Conservation (phyloP, 2,329 filamentous ascomycete genomes). For the Nothopassalora personata region DNA sequence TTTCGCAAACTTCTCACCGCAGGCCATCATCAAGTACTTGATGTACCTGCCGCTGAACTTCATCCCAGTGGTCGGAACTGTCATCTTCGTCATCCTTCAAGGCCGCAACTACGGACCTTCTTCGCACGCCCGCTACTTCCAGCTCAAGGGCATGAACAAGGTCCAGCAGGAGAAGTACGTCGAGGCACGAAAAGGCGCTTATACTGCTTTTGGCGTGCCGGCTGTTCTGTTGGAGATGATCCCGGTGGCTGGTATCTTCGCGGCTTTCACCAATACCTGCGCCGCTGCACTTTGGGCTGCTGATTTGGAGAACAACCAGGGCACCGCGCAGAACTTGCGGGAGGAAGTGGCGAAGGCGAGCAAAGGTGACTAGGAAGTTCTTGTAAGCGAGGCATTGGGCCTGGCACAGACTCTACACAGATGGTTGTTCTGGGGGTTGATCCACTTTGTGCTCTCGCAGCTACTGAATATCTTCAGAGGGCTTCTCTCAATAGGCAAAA, state of each 20-base stretch:
- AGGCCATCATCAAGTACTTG: constrained; percentile 67
- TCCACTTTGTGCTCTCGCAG: not conserved
- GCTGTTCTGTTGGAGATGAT: constrained; percentile 79
- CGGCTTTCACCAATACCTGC: constrained; percentile 86
- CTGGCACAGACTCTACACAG: not conserved
- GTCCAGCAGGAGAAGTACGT: constrained; percentile 64
- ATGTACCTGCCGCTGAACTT: constrained; percentile 90
- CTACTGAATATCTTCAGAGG: too few species aligned
- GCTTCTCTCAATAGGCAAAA: too few species aligned
- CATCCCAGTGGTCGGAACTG: constrained; percentile 81
- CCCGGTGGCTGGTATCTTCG: constrained; percentile 74
- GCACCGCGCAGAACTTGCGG: constrained; percentile 30
- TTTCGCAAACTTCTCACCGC: constrained; percentile 48
- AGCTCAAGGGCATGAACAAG: constrained; percentile 76
- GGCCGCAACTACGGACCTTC: constrained; percentile 49
- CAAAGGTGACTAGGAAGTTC: not conserved
- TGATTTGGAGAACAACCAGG: constrained; percentile 39
- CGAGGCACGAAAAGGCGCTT: constrained; percentile 64
- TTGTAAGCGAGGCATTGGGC: not conserved
- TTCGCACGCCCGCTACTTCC: constrained; percentile 60
- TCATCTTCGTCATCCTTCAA: constrained; percentile 73
- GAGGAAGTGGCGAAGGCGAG: constrained; percentile 29
- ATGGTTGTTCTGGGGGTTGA: not conserved
- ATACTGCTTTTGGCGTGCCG: constrained; percentile 74
- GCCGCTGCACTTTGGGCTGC: constrained; percentile 93